A percentile compares a stretch with the other conserved stretches of the same genome.
phyloP scores from a whole-genome alignment of 202 grass and related monocot genomes.

The Panicum virgatum region DNA sequence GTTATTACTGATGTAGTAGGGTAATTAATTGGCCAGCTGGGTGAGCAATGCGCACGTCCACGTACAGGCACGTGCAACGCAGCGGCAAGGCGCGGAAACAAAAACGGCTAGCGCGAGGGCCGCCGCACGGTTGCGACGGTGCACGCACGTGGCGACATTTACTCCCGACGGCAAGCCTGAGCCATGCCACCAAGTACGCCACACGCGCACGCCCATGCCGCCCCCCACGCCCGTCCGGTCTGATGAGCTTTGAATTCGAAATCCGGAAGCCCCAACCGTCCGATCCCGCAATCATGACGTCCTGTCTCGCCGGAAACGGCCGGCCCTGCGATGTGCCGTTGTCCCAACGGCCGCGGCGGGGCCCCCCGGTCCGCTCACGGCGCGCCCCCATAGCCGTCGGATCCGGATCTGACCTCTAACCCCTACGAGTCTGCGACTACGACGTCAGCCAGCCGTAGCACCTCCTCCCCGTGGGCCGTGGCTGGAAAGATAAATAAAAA shows the following conservation, averaged over 20 bases:
- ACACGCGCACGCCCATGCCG: conserved; percentile 8
- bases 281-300: background rate
- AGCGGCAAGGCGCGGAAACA: too few species aligned
- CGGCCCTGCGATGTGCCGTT: background rate
- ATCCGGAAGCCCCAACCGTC: background rate
- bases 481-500: conserved; percentile 1
- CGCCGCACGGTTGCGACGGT: background rate
- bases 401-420: conserved; percentile 34
- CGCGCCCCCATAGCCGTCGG: conserved; percentile 18
- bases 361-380: conserved; percentile 36
- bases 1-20: too few species aligned
- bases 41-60: too few species aligned
- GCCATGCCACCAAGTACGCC: background rate
- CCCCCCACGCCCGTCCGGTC: too few species aligned
- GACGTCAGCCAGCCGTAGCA: too few species aligned
- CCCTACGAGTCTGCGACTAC: too few species aligned
- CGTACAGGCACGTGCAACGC: too few species aligned
- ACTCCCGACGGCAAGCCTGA: background rate
- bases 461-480: too few species aligned
- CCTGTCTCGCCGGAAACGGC: background rate
- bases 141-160: conserved; percentile 6
- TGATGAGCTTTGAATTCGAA: conserved; percentile 12
- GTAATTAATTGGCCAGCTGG: too few species aligned
- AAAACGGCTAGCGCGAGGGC: background rate
- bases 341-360: conserved; percentile 17